phyloP scores from a whole-genome alignment of 805 yeast genomes.

The Alloascoidea hylecoeti region DNA sequence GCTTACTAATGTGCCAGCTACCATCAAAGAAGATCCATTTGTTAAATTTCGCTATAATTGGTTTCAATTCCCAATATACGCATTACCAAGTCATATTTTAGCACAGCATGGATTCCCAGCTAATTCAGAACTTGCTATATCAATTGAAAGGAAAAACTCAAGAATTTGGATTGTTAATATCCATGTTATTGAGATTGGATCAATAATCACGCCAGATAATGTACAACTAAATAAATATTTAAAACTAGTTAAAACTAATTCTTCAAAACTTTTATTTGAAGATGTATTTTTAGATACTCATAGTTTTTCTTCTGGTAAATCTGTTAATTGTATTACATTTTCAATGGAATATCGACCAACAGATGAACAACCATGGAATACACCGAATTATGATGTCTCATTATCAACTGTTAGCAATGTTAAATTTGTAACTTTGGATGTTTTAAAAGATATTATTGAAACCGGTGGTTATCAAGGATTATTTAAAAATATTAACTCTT shows the following conservation, averaged over 20 bases:
- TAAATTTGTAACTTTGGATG: not conserved
- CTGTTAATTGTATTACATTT: not conserved
- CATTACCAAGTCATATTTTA: not conserved
- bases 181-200: not conserved
- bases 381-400: not conserved
- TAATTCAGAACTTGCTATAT: not conserved
- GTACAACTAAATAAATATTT: not conserved
- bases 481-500: constrained; percentile 5
- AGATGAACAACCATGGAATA: not conserved
- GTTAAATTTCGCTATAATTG: too few species aligned
- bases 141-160: constrained; percentile 1
- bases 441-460: not conserved
- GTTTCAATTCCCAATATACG: not conserved
- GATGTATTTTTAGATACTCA: not conserved
- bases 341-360: not conserved
- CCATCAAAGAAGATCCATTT: too few species aligned
- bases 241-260: not conserved
- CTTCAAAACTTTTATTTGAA: not conserved
- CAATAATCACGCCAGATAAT: not conserved
- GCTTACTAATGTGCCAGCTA: too few species aligned
- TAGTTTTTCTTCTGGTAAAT: not conserved
- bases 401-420: not conserved
- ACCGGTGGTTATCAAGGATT: too few species aligned
- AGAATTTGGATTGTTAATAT: not conserved
- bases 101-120: not conserved